Evolutionary conservation across 2,329 filamentous ascomycete genomes (phyloP), one percentile per base, ranked within the genome.

Genomic region (Pseudocercospora macadamiae): DNA sequence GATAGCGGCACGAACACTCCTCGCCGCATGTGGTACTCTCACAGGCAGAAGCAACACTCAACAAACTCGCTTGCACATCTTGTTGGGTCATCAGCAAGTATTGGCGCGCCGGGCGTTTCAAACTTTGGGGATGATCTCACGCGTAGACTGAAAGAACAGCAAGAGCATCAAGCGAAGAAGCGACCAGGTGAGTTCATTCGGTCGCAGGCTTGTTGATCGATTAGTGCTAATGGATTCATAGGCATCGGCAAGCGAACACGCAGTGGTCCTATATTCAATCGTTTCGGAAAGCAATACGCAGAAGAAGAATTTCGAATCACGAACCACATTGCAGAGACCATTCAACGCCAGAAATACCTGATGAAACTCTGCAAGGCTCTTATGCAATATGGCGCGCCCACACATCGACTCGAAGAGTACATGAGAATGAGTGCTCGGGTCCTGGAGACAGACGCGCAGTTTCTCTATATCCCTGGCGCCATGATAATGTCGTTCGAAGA

Each of bases 401-500:
- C 92, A 0, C 93, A 97, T 77, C 87, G 93, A 9, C 79, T 97
- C 18, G 93, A 97, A 74, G 89, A 96, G 71, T 96, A 96, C 73
- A 88, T 97, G 85, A 87, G 84, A 63, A 96, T 93, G 89, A 92
- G 90, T 7, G 88, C 93, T 1, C 84, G 90, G n/a, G 90, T 95
- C 1, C 82, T 97, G 34, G 90, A 93, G 73, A 93, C 96, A 14
- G 89, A 96, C 64, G 89, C 89, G 4, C 91, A 96, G 68, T 96
- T 95, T 67, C 78, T 96, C 19, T 97, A 96, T 71, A 85, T 96
- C 26, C 92, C 93, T 0, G 90, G 90, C 0, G 96, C 90, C 70
- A 97, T 97, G 93, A 90, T 97, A 57, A 89, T 96, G 70, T 93
- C 91, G 3, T 96, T 97, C 70, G 92, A 86, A 69, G 90, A 93